Evolutionary conservation across 192 early-diverging fungal species (phyloP).

Genomic region (Radiomyces spectabilis): DNA sequence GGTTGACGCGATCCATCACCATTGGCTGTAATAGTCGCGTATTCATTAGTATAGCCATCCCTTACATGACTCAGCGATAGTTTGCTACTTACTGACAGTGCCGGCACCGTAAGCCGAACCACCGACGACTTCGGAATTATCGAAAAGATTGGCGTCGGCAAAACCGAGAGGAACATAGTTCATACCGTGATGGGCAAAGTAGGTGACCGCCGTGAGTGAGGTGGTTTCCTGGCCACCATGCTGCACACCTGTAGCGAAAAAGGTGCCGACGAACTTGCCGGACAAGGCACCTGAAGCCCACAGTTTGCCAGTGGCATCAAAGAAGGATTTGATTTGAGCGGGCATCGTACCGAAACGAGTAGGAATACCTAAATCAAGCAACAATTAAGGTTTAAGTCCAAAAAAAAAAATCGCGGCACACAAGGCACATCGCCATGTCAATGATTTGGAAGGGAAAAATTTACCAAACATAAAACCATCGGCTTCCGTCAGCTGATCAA

Average conservation of each 20-base stretch:
- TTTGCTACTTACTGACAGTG: no score
- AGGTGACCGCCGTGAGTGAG: conserved; percentile 48
- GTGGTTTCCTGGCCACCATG: conserved; percentile 78
- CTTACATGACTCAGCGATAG: no score
- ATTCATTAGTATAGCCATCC: no score
- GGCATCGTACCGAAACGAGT: conserved; percentile 63
- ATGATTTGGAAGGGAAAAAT: not conserved
- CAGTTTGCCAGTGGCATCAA: conserved; percentile 17
- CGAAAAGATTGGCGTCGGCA: conserved; percentile 33
- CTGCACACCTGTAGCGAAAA: conserved; percentile 66
- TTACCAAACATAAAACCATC: conserved; percentile 56
- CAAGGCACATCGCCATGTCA: not conserved
- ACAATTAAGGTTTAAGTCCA: no score
- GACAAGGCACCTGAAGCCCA: conserved; percentile 46
- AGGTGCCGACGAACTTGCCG: conserved; percentile 67
- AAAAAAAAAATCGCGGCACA: not conserved
- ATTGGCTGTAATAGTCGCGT: no score
- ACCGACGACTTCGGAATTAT: conserved; percentile 58
- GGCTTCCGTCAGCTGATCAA: conserved; percentile 28
- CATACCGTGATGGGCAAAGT: conserved; percentile 71
- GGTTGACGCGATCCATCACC: conserved; percentile 58
- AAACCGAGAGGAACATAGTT: conserved; percentile 66
- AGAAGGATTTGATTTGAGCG: conserved; percentile 66
- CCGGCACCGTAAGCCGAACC: conserved; percentile 59
- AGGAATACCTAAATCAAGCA: conserved; percentile 37